Percentiles rank a stretch among this genome's conserved stretches.
Evolutionary conservation across 345 rosid genomes (phyloP).

Genomic region (Eucalyptus brandiana): DNA sequence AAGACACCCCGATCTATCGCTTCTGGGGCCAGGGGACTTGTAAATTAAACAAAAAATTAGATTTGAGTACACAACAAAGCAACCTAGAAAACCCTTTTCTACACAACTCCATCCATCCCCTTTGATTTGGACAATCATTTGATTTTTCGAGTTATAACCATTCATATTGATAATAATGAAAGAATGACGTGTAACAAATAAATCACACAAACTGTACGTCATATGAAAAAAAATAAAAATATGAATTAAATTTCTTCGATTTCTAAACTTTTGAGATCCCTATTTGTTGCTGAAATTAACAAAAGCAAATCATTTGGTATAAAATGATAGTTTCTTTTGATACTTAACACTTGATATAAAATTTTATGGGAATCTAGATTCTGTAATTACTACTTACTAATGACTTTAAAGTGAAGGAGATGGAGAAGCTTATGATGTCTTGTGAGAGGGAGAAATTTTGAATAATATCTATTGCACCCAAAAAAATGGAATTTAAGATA

Average conservation of each 20-base stretch:
- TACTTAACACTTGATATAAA: not conserved
- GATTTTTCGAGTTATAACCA: not conserved
- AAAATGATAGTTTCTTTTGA: not conserved
- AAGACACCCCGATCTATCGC: not conserved
- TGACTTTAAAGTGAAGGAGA: not conserved
- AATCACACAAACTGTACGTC: rapidly evolving
- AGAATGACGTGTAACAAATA: rapidly evolving
- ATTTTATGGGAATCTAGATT: not conserved
- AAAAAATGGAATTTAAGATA: not conserved
- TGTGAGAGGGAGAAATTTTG: not conserved
- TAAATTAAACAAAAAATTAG: not conserved
- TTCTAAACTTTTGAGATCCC: not conserved
- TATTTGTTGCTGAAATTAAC: rapidly evolving
- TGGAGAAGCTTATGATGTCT: not conserved
- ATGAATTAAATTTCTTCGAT: not conserved
- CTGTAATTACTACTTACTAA: not conserved
- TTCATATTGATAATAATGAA: not conserved
- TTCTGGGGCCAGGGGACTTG: not conserved
- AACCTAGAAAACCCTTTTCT: not conserved
- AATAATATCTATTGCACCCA: not conserved
- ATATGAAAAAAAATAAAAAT: not conserved
- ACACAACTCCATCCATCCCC: not conserved
- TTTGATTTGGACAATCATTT: not conserved
- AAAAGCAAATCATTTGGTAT: not conserved
- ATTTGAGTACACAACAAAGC: not conserved